Evolutionary conservation across 805 yeast genomes (phyloP), one percentile per base, ranked within the genome.

Genomic region (Candida berthetii): DNA sequence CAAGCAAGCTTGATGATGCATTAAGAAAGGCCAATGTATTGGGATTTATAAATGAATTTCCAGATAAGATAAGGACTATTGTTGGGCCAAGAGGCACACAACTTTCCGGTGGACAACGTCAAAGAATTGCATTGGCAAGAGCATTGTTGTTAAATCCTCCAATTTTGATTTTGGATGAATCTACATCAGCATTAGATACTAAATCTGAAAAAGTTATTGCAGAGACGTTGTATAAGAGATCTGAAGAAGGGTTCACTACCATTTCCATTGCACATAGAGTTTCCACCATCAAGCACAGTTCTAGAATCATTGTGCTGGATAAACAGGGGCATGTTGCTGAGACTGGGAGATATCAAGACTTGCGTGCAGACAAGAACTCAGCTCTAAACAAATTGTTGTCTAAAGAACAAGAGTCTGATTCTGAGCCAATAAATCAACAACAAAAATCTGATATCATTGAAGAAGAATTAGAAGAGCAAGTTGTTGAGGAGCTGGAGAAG

Each of bases 71-170:
- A 29, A 82, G 88, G 38, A 91, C 98, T 0, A 66, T 73, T 16
- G 86, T 90, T 16, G 97, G 97, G 0, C 80, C 96, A 1, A 76
- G 91, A 41, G 93, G 95, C 15, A 75, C 95, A 0, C 96, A 88
- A 55, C 68, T 91, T 42, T 84, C 95, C 46, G 98, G 97, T 17
- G 98, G 98, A 14, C 98, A 91, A 60, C 86, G 85, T 64, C 98
- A 91, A 61, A 69, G 98, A 51, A 80, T 91, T 35, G 95, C 96
- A 7, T 70, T 91, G 43, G 96, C 97, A 1, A 72, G 98, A 45
- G 87, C 96, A 0, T 70, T 91, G 40, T 71, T 91, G 39, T 69
- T 85, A 40, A 72, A 80, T 36, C 97, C 98, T 2, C 72, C 82
- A 7, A 72, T 91, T n/a, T 65, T 91, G 43, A 78, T 91, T 27